phyloP scores from a whole-genome alignment of 345 rosid genomes.

The Boechera stricta region DNA sequence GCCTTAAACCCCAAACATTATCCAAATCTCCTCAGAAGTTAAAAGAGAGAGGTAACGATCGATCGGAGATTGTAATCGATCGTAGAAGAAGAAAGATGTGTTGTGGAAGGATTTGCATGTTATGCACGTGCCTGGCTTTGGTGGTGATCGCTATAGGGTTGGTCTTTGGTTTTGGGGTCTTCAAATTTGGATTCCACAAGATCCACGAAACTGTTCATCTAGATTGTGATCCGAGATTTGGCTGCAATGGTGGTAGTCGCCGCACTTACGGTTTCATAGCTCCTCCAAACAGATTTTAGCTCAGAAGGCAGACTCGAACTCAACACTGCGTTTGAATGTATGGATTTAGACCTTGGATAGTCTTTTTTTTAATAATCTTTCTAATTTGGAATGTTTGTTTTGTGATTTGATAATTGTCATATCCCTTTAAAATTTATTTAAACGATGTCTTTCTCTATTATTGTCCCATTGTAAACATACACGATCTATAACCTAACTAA shows the following conservation, averaged over 20 bases:
- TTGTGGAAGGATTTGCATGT: conserved; percentile 38
- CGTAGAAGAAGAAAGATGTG: conserved; percentile 27
- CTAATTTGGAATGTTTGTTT: conserved; percentile 1
- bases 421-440: no score
- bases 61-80: not conserved
- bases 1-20: not conserved
- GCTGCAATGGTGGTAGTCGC: conserved; percentile 2
- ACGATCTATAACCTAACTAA: no score
- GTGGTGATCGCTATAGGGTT: conserved; percentile 27
- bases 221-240: conserved; percentile 11
- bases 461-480: no score
- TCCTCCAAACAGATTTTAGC: conserved; percentile 21
- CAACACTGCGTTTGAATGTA: no score
- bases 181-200: conserved; percentile 12
- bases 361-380: not conserved
- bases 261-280: conserved; percentile 15
- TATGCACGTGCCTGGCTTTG: conserved; percentile 32
- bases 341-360: no score
- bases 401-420: no score
- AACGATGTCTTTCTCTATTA: no score
- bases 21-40: not conserved
- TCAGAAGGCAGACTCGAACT: no score
- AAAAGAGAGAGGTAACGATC: not conserved
- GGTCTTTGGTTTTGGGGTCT: conserved; percentile 32
- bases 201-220: conserved; percentile 4